Evolutionary conservation across 768 basidiomycete species (phyloP), one percentile per base, ranked within the genome.

Genomic region (Cubamyces lactineus): DNA sequence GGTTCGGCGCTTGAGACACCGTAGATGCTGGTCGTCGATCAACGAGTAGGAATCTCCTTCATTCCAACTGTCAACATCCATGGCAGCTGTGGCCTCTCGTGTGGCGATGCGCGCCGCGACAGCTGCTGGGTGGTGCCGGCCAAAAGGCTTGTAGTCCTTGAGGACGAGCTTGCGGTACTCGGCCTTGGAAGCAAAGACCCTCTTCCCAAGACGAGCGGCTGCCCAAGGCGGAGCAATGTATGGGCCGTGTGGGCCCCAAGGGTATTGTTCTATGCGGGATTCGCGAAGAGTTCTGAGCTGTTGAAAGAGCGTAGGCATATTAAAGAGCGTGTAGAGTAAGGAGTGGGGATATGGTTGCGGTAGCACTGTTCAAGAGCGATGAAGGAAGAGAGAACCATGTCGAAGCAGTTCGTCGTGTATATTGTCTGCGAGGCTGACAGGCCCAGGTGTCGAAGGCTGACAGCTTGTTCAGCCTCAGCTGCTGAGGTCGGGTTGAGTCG

Each of bases 81-180:
- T 19, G 15, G 57, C 57, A 9, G 13, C 24, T 39, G 17, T 16
- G 7, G 57, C 48, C 39, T 28, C 16, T 3, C 48, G 19, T 13
- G n/a, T 23, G 5, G 38, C 39, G 40, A 58, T 41, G 46, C 57
- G 46, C 4, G 39, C 34, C n/a, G 57, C 38, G 4, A 58, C 48
- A 23, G 48, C 47, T 16, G 48, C 23, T 2, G 48, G 57, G 28
- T 28, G 57, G n/a, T 49, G 57, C 11, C 46, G 34, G 9, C 47
- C 57, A n/a, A 16, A n/a, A 15, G 57, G 39, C 16, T 57, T 24
- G 57, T 49, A 50, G 57, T 49, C 47, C 48, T 28, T 40, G n/a
- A 15, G 23, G 24, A 58, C 57, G 40, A 17, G 40, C 21, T 17
- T n/a, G 7, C 3, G 34, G 39, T 58, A 58, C 48, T 49, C 48